Base-by-base conservation (phyloP, 108 stramenopile genomes). In the Craspedostauros australis region DNA sequence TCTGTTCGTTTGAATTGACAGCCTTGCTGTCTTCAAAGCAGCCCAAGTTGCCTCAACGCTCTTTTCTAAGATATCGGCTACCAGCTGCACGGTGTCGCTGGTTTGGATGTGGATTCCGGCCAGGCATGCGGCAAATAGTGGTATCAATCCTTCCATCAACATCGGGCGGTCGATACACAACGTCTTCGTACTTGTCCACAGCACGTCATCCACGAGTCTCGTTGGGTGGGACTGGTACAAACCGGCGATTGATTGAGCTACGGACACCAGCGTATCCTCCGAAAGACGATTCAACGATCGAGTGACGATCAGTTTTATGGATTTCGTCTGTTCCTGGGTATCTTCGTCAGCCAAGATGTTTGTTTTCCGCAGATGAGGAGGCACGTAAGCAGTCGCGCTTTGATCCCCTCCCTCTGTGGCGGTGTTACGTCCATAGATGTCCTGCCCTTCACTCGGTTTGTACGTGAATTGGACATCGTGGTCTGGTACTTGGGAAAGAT, bases 271-370 rank as follows among this genome's bases (percentile, higher is more conserved):
- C 0, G 86, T 93, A 37, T 94, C 73, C 28, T 94, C 93, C 11
- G 94, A 92, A 23, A 97, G 72, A 8, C 91, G 83, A 54, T 97
- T 97, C 72, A 95, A 64, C 6, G 73, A 55, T 53, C 86, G 88
- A 60, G 95, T 97, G 32, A 95, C 54, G 30, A 75, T 72, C 44
- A 91, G 61, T 57, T 75, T 66, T 36, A 91, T 80, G 2, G 11
- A 25, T n/a, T 54, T 27, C 9, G 50, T 49, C 20, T 31, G 57
- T 41, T 66, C 64, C 39, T 64, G 29, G 3, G 59, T 36, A 7
- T 49, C 49, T 5, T 40, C 42, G 8, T 63, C 60, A 18, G 8
- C 14, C 15, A 44, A 45, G 27, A 58, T 63, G 36, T 71, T 36
- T 21, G 46, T 59, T 27, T 73, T 73, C 52, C 88, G 76, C 21